phyloP scores from a whole-genome alignment of 176 grass and related monocot genomes.

The Hsuehochloa calcarea region DNA sequence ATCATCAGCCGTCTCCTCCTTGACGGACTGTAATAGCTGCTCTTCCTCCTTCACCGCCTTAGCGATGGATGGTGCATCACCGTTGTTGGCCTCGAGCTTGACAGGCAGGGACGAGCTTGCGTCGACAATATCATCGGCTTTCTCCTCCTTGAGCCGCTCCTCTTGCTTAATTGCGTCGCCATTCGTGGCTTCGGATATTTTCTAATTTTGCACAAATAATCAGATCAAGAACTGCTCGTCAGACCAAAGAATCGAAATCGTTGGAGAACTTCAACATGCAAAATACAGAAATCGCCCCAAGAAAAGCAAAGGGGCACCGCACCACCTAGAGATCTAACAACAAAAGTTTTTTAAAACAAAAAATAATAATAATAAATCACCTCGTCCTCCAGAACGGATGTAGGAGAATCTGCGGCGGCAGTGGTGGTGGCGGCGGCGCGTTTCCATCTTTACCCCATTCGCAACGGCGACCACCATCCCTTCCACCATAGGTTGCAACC shows the following conservation, averaged over 20 bases:
- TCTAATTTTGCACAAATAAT: slow-evolving; percentile 37
- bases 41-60: slow-evolving; percentile 31
- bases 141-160: neutral
- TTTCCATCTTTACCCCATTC: slow-evolving; percentile 41
- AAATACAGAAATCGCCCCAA: neutral
- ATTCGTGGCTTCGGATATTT: slow-evolving; percentile 18
- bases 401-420: slow-evolving; percentile 67
- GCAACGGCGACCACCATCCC: slow-evolving; percentile 52
- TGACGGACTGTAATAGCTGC: neutral
- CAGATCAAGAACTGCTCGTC: neutral
- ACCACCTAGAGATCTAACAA: neutral
- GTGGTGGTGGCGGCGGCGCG: neutral
- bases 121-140: slow-evolving; percentile 20
- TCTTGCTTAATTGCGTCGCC: slow-evolving; percentile 29
- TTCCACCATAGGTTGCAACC: slow-evolving; percentile 23
- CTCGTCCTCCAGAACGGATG: slow-evolving; percentile 89
- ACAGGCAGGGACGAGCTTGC: slow-evolving; percentile 26
- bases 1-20: slow-evolving; percentile 20
- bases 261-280: neutral
- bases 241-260: neutral
- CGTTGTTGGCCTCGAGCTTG: slow-evolving; percentile 7
- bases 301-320: neutral
- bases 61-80: neutral
- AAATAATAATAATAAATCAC: slow-evolving; percentile 40
- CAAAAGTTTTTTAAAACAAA: neutral